Percentiles rank a stretch among this genome's conserved stretches.
These are phyloP conservation scores for Sphaerostilbella broomeana DNA, from an alignment of 2,329 filamentous ascomycete species.

Conservation along the genomic window DNA sequence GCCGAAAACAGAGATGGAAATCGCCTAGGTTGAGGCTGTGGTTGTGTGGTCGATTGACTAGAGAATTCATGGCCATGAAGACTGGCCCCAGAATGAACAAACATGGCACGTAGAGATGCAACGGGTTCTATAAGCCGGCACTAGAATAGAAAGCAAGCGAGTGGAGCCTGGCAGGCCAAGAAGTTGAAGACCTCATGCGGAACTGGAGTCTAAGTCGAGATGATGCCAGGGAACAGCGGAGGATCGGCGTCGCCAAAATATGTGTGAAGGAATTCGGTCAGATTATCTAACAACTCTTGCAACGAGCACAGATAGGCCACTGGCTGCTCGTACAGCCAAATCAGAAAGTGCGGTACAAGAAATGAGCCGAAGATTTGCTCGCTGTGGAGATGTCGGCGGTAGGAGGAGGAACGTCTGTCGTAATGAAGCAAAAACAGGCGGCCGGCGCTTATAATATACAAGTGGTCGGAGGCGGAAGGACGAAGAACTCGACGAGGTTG, in stretches of 20 bases:
- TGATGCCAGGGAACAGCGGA: no score
- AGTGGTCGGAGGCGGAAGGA: neutral
- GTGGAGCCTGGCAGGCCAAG: constrained; percentile 3
- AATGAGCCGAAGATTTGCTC: no score
- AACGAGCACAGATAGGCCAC: no score
- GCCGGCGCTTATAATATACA: constrained; percentile 8
- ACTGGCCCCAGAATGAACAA: constrained; percentile 53
- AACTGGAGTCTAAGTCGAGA: no score
- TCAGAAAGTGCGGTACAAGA: no score
- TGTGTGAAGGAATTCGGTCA: no score
- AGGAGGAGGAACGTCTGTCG: no score
- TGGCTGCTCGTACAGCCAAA: no score
- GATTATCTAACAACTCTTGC: no score
- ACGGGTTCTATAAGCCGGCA: constrained; percentile 1
- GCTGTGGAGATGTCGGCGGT: no score
- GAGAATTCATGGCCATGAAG: constrained; percentile 56
- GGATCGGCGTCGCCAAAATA: no score
- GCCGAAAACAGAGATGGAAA: constrained; percentile 38
- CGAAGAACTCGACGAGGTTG: no score
- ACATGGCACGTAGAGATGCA: constrained; percentile 36
- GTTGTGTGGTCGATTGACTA: constrained; percentile 26
- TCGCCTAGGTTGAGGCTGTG: constrained; percentile 28
- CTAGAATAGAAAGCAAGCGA: neutral
- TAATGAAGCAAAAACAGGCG: constrained; percentile 6
- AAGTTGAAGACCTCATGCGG: neutral